Evolutionary conservation across 148 eudicot genomes (phyloP).

Genomic region (Suaeda aralocaspica): DNA sequence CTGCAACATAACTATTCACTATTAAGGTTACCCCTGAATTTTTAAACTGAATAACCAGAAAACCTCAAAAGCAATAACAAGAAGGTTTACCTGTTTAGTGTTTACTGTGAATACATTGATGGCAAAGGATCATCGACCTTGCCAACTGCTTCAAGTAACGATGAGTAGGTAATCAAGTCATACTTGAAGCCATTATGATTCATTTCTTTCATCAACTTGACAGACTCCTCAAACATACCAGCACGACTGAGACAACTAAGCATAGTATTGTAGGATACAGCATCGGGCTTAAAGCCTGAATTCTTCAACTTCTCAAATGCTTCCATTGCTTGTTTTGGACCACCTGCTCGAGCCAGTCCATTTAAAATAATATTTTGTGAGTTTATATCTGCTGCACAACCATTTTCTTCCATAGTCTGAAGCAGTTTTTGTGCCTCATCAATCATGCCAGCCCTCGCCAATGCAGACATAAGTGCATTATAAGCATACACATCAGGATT

Average conservation of each 20-base stretch:
- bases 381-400: slow-evolving; percentile 74
- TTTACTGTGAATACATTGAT: slow-evolving; percentile 12
- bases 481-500: slow-evolving; percentile 72
- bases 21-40: not conserved
- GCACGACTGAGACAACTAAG: slow-evolving; percentile 90
- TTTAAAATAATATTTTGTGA: slow-evolving; percentile 79
- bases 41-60: not conserved
- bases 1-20: not conserved
- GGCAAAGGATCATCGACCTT: slow-evolving; percentile 48
- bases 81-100: slow-evolving; percentile 19
- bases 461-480: slow-evolving; percentile 91
- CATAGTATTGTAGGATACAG: slow-evolving; percentile 81
- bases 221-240: slow-evolving; percentile 98
- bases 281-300: slow-evolving; percentile 64
- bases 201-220: slow-evolving; percentile 91
- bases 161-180: slow-evolving; percentile 81
- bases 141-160: slow-evolving; percentile 96
- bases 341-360: slow-evolving; percentile 75
- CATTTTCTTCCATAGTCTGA: slow-evolving; percentile 66
- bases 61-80: not conserved
- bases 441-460: slow-evolving; percentile 74
- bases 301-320: slow-evolving; percentile 71
- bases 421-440: slow-evolving; percentile 75
- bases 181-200: slow-evolving; percentile 58
- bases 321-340: slow-evolving; percentile 64